A percentile compares a stretch with the other conserved stretches of the same genome.
Conservation (phyloP, 306 rosid species). For the Lathyrus sativus region DNA sequence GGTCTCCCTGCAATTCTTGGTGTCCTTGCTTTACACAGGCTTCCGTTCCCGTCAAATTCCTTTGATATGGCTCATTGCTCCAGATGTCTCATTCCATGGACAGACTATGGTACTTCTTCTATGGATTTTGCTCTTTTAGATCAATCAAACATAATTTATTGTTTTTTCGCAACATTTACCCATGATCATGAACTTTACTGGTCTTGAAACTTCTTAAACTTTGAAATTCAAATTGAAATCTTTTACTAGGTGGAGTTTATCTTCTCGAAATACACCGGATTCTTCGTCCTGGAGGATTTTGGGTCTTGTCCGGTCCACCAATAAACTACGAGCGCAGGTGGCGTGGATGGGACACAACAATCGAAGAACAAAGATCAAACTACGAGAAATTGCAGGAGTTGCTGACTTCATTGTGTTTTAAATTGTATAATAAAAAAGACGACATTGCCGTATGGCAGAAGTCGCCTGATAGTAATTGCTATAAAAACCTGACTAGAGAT, state of each 20-base stretch:
- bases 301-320: slow-evolving; percentile 98
- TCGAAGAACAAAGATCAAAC: slow-evolving; percentile 78
- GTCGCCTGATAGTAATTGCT: slow-evolving; percentile 60
- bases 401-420: slow-evolving; percentile 83
- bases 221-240: not conserved
- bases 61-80: slow-evolving; percentile 99
- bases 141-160: slow-evolving; percentile 18
- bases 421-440: slow-evolving; percentile 74
- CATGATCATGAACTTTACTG: slow-evolving; percentile 21
- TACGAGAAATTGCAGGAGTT: slow-evolving; percentile 70
- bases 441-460: slow-evolving; percentile 98
- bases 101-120: slow-evolving; percentile 75
- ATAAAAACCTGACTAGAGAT: slow-evolving; percentile 57
- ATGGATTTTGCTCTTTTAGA: slow-evolving; percentile 5
- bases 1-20: slow-evolving; percentile 99
- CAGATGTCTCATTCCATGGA: slow-evolving; percentile 98
- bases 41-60: slow-evolving; percentile 94
- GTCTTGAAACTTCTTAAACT: slow-evolving; percentile 20
- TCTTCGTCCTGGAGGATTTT: slow-evolving; percentile 97
- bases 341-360: slow-evolving; percentile 96
- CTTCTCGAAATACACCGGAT: slow-evolving; percentile 88
- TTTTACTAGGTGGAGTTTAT: slow-evolving; percentile 73
- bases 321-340: slow-evolving; percentile 83
- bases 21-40: slow-evolving; percentile 88
- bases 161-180: slow-evolving; percentile 12